These are phyloP conservation scores for Colletotrichum sp. DNA, from an alignment of 2,329 filamentous ascomycete genomes.

Conservation along the genomic window DNA sequence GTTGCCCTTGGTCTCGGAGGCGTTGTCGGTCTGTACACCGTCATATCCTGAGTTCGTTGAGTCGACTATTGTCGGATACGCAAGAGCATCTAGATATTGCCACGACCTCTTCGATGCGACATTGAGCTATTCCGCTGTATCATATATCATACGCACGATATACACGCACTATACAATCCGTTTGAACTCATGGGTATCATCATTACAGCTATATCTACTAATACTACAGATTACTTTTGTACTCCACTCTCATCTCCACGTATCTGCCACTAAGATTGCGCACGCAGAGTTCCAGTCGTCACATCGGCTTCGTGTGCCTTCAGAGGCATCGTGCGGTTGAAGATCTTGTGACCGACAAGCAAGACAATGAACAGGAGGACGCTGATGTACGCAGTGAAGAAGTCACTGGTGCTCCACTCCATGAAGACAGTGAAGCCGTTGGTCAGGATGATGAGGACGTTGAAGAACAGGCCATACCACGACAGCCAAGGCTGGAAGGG, in stretches of 20 bases:
- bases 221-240: constrained; percentile 10
- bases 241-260: neutral
- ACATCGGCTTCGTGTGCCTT: constrained; percentile 41
- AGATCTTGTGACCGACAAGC: constrained; percentile 65
- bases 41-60: constrained; percentile 17
- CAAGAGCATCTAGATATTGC: neutral
- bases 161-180: neutral
- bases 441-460: constrained; percentile 66
- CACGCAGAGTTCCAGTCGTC: constrained; percentile 9
- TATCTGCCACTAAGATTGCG: neutral
- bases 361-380: constrained; percentile 67
- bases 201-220: constrained; percentile 16
- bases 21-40: constrained; percentile 32
- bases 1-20: constrained; percentile 29
- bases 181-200: constrained; percentile 13
- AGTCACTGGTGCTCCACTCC: constrained; percentile 62
- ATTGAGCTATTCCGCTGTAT: neutral
- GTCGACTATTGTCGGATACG: neutral
- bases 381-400: constrained; percentile 70
- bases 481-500: constrained; percentile 68
- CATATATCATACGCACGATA: neutral
- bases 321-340: constrained; percentile 43
- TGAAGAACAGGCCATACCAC: constrained; percentile 71
- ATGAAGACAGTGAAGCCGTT: constrained; percentile 75
- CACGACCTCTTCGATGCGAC: neutral